Base-by-base conservation (phyloP, 2,329 filamentous ascomycete genomes). In the Hymenoscyphus linearis region DNA sequence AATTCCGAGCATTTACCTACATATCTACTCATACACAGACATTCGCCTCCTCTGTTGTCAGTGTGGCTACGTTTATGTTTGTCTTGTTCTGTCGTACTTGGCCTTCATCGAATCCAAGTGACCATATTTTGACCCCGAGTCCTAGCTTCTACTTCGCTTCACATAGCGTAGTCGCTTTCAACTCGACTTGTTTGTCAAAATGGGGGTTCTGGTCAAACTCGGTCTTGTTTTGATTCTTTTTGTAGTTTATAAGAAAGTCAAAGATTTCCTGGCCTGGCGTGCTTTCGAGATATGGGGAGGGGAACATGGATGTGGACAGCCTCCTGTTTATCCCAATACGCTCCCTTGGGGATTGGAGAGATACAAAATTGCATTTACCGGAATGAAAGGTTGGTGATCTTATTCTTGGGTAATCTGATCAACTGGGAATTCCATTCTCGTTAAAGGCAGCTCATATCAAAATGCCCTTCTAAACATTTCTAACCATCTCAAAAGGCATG, bases 341-440 rank as follows among this genome's bases (percentile, higher is more conserved):
- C 52, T 66, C 16, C 65, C 67, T 31, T 54, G 62, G 25, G 64
- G 67, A 13, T 6, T 68, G 2, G 66, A 67, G 25, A 63, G 65
- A 60, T 64, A 59, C 52, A 25, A 27, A 1, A 37, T 59, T 36
- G 4, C 68, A 1, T 31, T 68, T 18, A 60, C 52, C 12, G 60
- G 62, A 5, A 22, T 66, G 16, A 63, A 66, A 62, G 57, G 66
- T 68, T 57, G 16, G 57, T 57, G n/a, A n/a, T 18, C 34, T 16
- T 27, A 14, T 25, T 40, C n/a, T 35, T 31, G 16, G 54, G n/a
- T 44, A 14, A 12, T 25, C 12, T 2, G 2, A 25, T 12, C 31
- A 44, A 16, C 13, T 22, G 1, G 13, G 40, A 16, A 2, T 34
- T 13, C 4, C 52, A 22, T 54, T 7, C 4, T 55, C 52, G 2